These are phyloP conservation scores for Gentiana macrophylla DNA, from an alignment of 257 asterid species.

Conservation along the genomic window DNA sequence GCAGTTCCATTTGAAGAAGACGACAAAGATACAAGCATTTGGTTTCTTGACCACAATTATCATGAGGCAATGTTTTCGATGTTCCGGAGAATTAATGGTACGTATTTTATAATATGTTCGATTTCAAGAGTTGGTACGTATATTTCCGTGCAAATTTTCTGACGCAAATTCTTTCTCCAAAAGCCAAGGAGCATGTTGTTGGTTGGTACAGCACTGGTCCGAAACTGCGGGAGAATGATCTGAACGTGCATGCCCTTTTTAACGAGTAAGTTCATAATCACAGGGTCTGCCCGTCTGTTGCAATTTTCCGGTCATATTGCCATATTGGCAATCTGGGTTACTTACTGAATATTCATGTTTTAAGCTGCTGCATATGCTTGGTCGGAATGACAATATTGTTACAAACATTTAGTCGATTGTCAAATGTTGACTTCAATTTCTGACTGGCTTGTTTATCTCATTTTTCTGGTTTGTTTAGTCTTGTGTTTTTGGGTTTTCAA, in stretches of 20 bases:
- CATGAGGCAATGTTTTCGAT: conserved; percentile 93
- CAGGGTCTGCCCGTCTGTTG: no score
- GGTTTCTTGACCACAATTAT: conserved; percentile 96
- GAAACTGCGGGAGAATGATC: conserved; percentile 78
- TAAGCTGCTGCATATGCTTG: no score
- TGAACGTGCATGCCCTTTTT: conserved; percentile 63
- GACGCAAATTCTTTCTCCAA: conserved; percentile 6
- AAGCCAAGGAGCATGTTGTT: conserved; percentile 97
- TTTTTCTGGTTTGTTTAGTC: no score
- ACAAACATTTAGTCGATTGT: no score
- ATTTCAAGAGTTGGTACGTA: no score
- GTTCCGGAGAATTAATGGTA: conserved; percentile 94
- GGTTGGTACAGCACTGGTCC: conserved; percentile 99
- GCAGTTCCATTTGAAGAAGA: conserved; percentile 99
- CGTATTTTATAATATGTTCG: no score
- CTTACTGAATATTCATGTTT: no score
- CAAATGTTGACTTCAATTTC: no score
- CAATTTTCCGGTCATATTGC: neutral
- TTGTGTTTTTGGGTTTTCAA: no score
- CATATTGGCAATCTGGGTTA: no score
- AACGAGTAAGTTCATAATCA: conserved; percentile 44
- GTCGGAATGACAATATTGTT: no score
- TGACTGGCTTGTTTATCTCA: no score
- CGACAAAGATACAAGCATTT: conserved; percentile 85
- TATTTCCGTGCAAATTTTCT: conserved; percentile 6